These are phyloP conservation scores for Rosa persica DNA, from an alignment of 306 rosid genomes.

Conservation along the genomic window DNA sequence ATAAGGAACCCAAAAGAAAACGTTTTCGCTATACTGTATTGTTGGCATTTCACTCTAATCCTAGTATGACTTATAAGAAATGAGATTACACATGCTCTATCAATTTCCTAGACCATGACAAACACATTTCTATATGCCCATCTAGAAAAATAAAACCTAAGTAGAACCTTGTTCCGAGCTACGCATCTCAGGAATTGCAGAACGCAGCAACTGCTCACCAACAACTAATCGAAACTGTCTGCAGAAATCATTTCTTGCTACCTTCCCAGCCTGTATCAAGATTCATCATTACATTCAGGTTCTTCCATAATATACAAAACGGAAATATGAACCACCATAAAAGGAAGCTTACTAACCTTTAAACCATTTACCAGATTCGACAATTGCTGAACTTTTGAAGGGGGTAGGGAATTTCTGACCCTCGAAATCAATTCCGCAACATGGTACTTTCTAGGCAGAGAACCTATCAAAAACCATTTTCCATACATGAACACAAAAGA, in stretches of 20 bases:
- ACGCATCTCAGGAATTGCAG: conserved; percentile 39
- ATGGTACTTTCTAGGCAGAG: not conserved
- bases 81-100: conserved; percentile 25
- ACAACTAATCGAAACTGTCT: conserved; percentile 43
- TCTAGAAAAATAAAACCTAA: conserved; percentile 33
- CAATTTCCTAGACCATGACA: conserved; percentile 22
- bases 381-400: conserved; percentile 38
- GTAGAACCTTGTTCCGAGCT: conserved; percentile 46
- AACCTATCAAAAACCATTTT: conserved; percentile 21
- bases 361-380: conserved; percentile 26
- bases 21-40: conserved; percentile 16
- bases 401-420: conserved; percentile 43
- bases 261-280: conserved; percentile 43
- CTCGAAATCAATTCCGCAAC: conserved; percentile 33
- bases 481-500: not conserved
- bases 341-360: conserved; percentile 31
- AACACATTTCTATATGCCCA: conserved; percentile 29
- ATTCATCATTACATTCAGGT: not conserved
- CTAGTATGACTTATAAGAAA: conserved; percentile 24
- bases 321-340: not conserved
- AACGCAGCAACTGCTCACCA: conserved; percentile 48
- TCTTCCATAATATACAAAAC: not conserved
- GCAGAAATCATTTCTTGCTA: conserved; percentile 35
- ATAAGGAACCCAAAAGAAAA: not conserved
- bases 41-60: conserved; percentile 26